Conservation (phyloP, 2,329 filamentous ascomycete genomes). For the Graphilbum sp. region DNA sequence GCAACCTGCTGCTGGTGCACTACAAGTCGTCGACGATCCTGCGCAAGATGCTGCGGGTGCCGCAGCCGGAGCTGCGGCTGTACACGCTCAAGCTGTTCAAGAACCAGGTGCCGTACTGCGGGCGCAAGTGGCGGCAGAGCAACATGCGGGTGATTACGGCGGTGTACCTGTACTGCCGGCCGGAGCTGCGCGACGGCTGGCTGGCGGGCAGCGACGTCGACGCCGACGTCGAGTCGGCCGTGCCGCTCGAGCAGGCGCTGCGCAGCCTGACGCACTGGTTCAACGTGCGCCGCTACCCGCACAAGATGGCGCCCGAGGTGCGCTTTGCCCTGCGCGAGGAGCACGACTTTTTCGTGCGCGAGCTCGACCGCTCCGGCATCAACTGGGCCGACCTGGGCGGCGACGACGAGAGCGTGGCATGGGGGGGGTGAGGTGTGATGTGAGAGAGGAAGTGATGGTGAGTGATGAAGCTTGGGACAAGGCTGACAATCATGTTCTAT, state of each 20-base stretch:
- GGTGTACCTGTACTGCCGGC: conserved; percentile 84
- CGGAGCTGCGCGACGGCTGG: conserved; percentile 91
- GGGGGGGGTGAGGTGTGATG: neutral
- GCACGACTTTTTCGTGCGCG: conserved; percentile 63
- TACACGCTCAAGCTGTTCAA: conserved; percentile 98
- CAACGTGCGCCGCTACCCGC: conserved; percentile 69
- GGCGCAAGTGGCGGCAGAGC: conserved; percentile 90
- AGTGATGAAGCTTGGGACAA: no score
- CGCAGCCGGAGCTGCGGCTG: conserved; percentile 70
- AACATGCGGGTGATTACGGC: conserved; percentile 99
- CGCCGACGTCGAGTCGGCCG: conserved; percentile 78
- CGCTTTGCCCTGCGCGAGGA: conserved; percentile 49
- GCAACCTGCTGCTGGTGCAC: conserved; percentile 81
- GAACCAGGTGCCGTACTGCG: conserved; percentile 94
- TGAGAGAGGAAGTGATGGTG: neutral
- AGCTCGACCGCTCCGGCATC: conserved; percentile 56
- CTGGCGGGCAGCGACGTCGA: conserved; percentile 81
- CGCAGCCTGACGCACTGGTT: conserved; percentile 87
- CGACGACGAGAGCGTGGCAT: conserved; percentile 13
- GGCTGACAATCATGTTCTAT: no score
- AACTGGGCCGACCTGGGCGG: conserved; percentile 30
- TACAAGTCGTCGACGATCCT: conserved; percentile 92
- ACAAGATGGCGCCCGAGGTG: conserved; percentile 50
- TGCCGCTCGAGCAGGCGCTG: conserved; percentile 83
- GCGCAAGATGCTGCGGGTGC: conserved; percentile 79